phyloP scores from a whole-genome alignment of 1,284 basidiomycete genomes.

The Exobasidium cylindrosporum region DNA sequence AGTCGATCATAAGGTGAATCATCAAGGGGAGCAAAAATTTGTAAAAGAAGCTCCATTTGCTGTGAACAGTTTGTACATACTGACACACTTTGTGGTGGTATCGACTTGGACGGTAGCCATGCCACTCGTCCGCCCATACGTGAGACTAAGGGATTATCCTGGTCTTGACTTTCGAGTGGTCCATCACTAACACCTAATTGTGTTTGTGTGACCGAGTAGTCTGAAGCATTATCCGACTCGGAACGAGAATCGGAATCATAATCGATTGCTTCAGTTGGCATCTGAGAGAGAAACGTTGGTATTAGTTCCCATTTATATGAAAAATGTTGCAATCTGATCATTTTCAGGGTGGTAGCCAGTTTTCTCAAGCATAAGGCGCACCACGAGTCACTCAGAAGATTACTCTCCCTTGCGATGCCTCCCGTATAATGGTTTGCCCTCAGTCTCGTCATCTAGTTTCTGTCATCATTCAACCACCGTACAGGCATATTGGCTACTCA shows the following conservation, averaged over 20 bases:
- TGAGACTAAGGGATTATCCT: constrained; percentile 51
- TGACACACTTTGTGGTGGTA: constrained; percentile 26
- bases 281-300: background rate
- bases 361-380: constrained; percentile 6
- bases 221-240: constrained; percentile 35
- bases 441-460: constrained; percentile 17
- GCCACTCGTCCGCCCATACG: constrained; percentile 49
- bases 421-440: constrained; percentile 10
- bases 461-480: constrained; percentile 5
- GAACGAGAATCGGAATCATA: constrained; percentile 18
- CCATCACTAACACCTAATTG: constrained; percentile 52
- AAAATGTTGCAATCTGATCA: background rate
- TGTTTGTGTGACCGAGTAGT: constrained; percentile 34
- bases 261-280: background rate
- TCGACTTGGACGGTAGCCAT: constrained; percentile 41
- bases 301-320: background rate
- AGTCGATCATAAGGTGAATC: constrained; percentile 49
- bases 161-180: constrained; percentile 41
- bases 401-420: constrained; percentile 4
- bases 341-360: constrained; percentile 16
- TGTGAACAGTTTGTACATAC: constrained; percentile 37
- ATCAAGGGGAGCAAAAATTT: constrained; percentile 53
- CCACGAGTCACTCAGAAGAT: constrained; percentile 8
- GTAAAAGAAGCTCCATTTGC: constrained; percentile 51
- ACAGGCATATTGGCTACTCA: background rate